Percentiles rank a stretch among this genome's conserved stretches.
These are phyloP conservation scores for Termitomyces sp. DNA, from an alignment of 768 basidiomycete genomes.

Conservation along the genomic window DNA sequence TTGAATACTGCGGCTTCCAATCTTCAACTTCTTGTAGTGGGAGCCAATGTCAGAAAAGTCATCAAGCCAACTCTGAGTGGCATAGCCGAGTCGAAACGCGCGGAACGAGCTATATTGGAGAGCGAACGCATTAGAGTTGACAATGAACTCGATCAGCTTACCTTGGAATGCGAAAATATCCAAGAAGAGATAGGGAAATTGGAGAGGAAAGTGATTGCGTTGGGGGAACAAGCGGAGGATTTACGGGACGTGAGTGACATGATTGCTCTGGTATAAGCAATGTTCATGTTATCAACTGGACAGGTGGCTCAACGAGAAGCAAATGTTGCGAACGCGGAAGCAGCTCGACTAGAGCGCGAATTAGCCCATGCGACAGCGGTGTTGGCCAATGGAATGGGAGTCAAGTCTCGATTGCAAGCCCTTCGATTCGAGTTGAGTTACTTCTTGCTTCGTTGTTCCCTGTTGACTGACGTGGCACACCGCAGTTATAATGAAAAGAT, in stretches of 20 bases:
- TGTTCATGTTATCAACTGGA: background rate
- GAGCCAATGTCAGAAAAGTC: slow-evolving; percentile 63
- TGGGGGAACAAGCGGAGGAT: slow-evolving; percentile 76
- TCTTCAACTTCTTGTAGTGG: slow-evolving; percentile 59
- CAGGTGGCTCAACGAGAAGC: slow-evolving; percentile 79
- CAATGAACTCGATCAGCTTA: slow-evolving; percentile 75
- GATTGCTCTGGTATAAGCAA: background rate
- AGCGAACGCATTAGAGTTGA: slow-evolving; percentile 77
- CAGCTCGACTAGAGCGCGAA: slow-evolving; percentile 62
- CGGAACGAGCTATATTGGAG: slow-evolving; percentile 64
- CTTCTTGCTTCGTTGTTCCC: background rate
- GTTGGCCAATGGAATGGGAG: slow-evolving; percentile 75
- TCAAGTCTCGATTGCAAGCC: slow-evolving; percentile 71
- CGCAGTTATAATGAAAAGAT: slow-evolving; percentile 73
- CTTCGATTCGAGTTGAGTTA: slow-evolving; percentile 66
- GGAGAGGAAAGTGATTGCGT: slow-evolving; percentile 62
- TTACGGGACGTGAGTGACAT: slow-evolving; percentile 61
- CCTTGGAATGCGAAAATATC: slow-evolving; percentile 71
- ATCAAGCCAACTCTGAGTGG: slow-evolving; percentile 74
- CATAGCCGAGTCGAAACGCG: slow-evolving; percentile 67
- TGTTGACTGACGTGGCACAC: slow-evolving; percentile 4
- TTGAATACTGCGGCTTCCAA: slow-evolving; percentile 74
- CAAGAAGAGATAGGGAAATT: slow-evolving; percentile 72
- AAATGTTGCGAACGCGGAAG: slow-evolving; percentile 58
- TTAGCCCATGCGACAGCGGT: slow-evolving; percentile 73